Conservation (phyloP, 768 basidiomycete genomes). For the Glaciozyma antarctica region DNA sequence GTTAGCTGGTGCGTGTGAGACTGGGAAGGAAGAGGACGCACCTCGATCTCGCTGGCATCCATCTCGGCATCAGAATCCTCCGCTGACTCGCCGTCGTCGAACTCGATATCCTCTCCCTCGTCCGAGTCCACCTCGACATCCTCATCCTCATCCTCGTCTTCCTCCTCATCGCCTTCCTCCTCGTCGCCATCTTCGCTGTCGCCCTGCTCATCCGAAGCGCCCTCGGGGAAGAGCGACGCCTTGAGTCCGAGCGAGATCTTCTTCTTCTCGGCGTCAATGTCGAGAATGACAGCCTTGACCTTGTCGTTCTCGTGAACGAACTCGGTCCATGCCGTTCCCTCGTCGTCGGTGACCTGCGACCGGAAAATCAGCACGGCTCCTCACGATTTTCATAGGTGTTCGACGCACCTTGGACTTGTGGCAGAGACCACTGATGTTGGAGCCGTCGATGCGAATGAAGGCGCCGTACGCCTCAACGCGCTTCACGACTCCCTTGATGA, state of each 20-base stretch:
- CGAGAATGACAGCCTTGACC: constrained; percentile 67
- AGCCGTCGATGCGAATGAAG: constrained; percentile 81
- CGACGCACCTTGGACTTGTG: constrained; percentile 75
- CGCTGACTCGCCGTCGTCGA: constrained; percentile 33
- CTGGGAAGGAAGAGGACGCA: background rate
- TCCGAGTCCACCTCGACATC: constrained; percentile 29
- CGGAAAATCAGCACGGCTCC: background rate
- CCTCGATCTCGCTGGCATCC: constrained; percentile 8
- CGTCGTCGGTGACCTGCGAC: constrained; percentile 75
- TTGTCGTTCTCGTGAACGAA: constrained; percentile 78
- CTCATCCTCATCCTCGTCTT: constrained; percentile 24
- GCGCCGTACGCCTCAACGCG: constrained; percentile 78
- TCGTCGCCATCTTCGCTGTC: constrained; percentile 37
- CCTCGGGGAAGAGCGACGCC: constrained; percentile 53
- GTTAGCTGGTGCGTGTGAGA: background rate
- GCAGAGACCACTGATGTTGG: constrained; percentile 78
- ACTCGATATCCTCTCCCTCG: constrained; percentile 39
- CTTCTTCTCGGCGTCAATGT: constrained; percentile 64
- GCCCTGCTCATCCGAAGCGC: constrained; percentile 24
- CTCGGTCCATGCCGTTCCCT: constrained; percentile 63
- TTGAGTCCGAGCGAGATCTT: constrained; percentile 76
- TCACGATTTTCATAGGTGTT: background rate
- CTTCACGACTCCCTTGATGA: constrained; percentile 67
- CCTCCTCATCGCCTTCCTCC: constrained; percentile 34
- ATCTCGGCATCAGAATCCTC: constrained; percentile 37